A percentile compares a stretch with the other conserved stretches of the same genome.
phyloP scores from a whole-genome alignment of 176 grass and related monocot genomes.

The Bothriochloa decipiens region DNA sequence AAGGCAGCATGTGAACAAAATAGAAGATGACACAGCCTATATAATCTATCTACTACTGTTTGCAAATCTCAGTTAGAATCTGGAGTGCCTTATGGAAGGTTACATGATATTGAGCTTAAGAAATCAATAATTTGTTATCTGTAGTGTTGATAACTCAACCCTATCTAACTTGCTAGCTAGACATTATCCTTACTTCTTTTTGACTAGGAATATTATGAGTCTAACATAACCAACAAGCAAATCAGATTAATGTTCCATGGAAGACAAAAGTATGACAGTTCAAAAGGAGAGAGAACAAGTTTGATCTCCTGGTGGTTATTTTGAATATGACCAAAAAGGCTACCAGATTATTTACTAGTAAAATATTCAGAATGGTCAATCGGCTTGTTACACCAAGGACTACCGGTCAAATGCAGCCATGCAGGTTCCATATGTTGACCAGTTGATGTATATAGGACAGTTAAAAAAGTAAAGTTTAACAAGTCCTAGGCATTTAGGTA shows the following conservation, averaged over 20 bases:
- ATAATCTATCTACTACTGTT: not conserved
- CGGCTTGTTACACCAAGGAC: constrained; percentile 12
- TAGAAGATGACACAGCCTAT: not conserved
- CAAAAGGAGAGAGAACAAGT: not conserved
- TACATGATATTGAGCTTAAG: constrained; percentile 3
- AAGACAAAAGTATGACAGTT: not conserved
- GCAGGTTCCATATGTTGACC: not conserved
- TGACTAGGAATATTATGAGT: not conserved
- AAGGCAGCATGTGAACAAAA: constrained; percentile 10
- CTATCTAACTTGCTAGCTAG: constrained; percentile 15
- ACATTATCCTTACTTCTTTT: not conserved
- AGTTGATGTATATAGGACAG: not conserved
- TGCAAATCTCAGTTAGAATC: not conserved
- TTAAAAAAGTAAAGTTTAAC: constrained; percentile 14
- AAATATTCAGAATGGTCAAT: not conserved
- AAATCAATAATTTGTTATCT: not conserved
- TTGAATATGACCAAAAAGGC: constrained; percentile 5
- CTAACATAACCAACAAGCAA: not conserved
- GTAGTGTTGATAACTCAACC: not conserved
- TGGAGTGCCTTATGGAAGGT: not conserved
- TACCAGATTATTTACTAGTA: not conserved
- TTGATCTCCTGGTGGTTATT: not conserved
- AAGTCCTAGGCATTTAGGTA: not conserved
- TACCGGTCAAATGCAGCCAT: not conserved
- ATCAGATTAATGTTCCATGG: not conserved